phyloP scores from a whole-genome alignment of 306 rosid species.

The Dalbergia cultrata region DNA sequence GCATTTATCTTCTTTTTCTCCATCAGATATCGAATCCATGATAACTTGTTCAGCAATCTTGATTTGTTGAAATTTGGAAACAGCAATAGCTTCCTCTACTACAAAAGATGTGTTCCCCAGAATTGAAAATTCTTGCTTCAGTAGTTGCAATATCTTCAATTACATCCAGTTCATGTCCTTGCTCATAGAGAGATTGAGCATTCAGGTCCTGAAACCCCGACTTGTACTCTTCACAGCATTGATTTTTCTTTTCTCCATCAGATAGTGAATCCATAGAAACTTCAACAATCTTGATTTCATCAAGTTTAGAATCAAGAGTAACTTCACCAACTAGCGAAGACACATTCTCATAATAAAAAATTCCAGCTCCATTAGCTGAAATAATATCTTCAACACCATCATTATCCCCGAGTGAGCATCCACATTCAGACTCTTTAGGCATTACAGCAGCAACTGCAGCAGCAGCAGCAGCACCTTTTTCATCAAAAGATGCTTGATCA shows the following conservation, averaged over 20 bases:
- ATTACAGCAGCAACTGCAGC: not conserved
- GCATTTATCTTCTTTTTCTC: slow-evolving; percentile 41
- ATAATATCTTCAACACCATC: slow-evolving; percentile 29
- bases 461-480: slow-evolving; percentile 19
- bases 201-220: slow-evolving; percentile 32
- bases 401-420: slow-evolving; percentile 31
- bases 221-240: slow-evolving; percentile 32
- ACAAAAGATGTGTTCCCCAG: slow-evolving; percentile 25
- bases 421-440: slow-evolving; percentile 33
- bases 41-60: slow-evolving; percentile 31
- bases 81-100: slow-evolving; percentile 33
- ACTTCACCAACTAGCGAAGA: slow-evolving; percentile 23
- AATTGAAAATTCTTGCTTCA: slow-evolving; percentile 6
- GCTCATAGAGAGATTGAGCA: not conserved
- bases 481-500: slow-evolving; percentile 35
- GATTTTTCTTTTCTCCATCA: slow-evolving; percentile 41
- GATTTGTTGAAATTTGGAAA: slow-evolving; percentile 41
- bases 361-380: not conserved
- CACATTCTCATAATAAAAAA: slow-evolving; percentile 20
- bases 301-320: slow-evolving; percentile 41
- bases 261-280: slow-evolving; percentile 41
- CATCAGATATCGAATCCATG: slow-evolving; percentile 38
- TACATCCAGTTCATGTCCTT: slow-evolving; percentile 1
- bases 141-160: slow-evolving; percentile 21
- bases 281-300: slow-evolving; percentile 31